These are phyloP conservation scores for Penicillium turbatum DNA, from an alignment of 495 filamentous ascomycete genomes.

Conservation along the genomic window DNA sequence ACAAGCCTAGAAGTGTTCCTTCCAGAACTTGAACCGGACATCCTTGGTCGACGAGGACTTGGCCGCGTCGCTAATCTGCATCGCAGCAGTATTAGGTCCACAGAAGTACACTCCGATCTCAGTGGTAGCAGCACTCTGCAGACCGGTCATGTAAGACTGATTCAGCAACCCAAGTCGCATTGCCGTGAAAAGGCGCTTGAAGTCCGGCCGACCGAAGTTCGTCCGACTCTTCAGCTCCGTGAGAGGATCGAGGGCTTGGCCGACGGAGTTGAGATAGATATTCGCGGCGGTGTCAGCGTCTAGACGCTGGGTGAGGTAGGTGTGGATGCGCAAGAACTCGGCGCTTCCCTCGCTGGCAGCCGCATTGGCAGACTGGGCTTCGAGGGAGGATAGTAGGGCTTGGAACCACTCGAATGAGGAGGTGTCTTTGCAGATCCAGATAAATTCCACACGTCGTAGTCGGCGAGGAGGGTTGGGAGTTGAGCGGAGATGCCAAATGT, in stretches of 20 bases:
- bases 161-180: slow-evolving; percentile 87
- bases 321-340: slow-evolving; percentile 97
- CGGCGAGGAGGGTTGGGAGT: slow-evolving; percentile 80
- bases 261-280: slow-evolving; percentile 93
- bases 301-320: slow-evolving; percentile 90
- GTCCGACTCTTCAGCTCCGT: slow-evolving; percentile 86
- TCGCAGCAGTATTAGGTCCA: slow-evolving; percentile 73
- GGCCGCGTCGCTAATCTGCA: slow-evolving; percentile 80
- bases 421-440: slow-evolving; percentile 98
- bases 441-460: slow-evolving; percentile 93
- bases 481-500: slow-evolving; percentile 93
- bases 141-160: slow-evolving; percentile 75
- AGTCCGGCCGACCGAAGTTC: slow-evolving; percentile 95
- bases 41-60: slow-evolving; percentile 64
- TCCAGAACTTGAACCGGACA: slow-evolving; percentile 97
- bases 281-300: slow-evolving; percentile 91
- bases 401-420: slow-evolving; percentile 99
- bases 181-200: slow-evolving; percentile 69
- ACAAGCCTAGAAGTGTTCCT: slow-evolving; percentile 69
- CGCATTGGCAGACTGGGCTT: slow-evolving; percentile 70
- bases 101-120: slow-evolving; percentile 99
- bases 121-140: slow-evolving; percentile 65
- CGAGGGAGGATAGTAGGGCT: slow-evolving; percentile 84
- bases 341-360: slow-evolving; percentile 61
- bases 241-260: slow-evolving; percentile 78